These are phyloP conservation scores for Hyparrhenia diplandra DNA, from an alignment of 176 grass and related monocot species.

Conservation along the genomic window DNA sequence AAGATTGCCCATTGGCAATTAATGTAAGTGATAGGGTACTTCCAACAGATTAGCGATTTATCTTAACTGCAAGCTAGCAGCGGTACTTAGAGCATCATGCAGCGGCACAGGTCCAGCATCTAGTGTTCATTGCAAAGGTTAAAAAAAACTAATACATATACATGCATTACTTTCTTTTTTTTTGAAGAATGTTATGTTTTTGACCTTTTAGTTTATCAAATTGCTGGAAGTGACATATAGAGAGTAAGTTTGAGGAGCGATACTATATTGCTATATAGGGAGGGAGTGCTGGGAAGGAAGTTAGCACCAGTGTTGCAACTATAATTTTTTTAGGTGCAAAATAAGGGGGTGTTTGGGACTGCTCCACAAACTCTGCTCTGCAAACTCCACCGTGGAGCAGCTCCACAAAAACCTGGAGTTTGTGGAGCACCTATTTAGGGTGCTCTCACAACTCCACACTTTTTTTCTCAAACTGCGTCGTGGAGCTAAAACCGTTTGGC, in stretches of 20 bases:
- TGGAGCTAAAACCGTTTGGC: too few relatives aligned
- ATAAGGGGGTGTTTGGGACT: too few relatives aligned
- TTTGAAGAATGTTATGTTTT: not conserved
- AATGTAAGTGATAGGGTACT: not conserved
- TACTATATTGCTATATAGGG: not conserved
- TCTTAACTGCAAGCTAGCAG: not conserved
- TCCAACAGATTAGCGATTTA: not conserved
- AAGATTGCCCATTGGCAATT: not conserved
- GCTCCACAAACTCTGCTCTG: too few relatives aligned
- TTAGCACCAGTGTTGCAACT: not conserved
- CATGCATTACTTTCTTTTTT: not conserved
- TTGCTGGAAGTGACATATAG: not conserved
- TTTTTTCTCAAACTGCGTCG: too few relatives aligned
- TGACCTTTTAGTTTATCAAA: not conserved
- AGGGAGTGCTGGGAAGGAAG: not conserved
- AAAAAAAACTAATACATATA: not conserved
- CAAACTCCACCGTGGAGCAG: too few relatives aligned
- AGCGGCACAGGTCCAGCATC: not conserved
- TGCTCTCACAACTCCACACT: too few relatives aligned
- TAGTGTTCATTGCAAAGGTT: not conserved
- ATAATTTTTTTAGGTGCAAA: not conserved
- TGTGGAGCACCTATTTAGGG: too few relatives aligned
- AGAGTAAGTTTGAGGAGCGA: not conserved
- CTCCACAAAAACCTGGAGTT: too few relatives aligned
- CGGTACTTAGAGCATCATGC: not conserved